phyloP scores from a whole-genome alignment of 345 rosid genomes.

The Gossypioides kirkii region DNA sequence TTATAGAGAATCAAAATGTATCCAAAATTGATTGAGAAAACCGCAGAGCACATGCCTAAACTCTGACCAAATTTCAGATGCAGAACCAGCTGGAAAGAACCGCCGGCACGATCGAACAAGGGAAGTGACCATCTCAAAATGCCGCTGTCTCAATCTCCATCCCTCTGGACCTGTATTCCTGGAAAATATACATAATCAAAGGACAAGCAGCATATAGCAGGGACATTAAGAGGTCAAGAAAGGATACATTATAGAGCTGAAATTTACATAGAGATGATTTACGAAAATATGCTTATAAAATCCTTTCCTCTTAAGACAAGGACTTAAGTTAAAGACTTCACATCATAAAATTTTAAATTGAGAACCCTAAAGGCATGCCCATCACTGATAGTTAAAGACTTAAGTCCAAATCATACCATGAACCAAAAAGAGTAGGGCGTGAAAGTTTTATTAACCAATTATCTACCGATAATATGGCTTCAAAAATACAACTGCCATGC shows the following conservation, averaged over 20 bases:
- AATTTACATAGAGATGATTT: neutral
- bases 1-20: neutral
- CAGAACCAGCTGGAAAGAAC: slow-evolving; percentile 85
- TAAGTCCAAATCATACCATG: neutral
- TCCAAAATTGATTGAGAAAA: slow-evolving; percentile 1
- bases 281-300: neutral
- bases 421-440: neutral
- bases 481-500: neutral
- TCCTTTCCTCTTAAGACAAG: neutral
- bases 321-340: neutral
- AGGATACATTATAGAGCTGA: neutral
- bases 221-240: neutral
- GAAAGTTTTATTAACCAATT: neutral
- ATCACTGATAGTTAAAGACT: neutral
- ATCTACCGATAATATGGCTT: neutral
- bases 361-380: neutral
- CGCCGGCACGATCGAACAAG: slow-evolving; percentile 84
- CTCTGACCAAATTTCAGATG: slow-evolving; percentile 91
- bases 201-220: neutral
- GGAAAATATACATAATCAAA: slow-evolving; percentile 17
- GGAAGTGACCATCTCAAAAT: slow-evolving; percentile 78
- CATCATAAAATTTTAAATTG: slow-evolving; percentile 4
- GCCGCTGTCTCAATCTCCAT: slow-evolving; percentile 91
- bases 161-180: slow-evolving; percentile 98
- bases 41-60: slow-evolving; percentile 54